These are phyloP conservation scores for Amauroascus niger DNA, from an alignment of 2,329 filamentous ascomycete species.

Conservation along the genomic window DNA sequence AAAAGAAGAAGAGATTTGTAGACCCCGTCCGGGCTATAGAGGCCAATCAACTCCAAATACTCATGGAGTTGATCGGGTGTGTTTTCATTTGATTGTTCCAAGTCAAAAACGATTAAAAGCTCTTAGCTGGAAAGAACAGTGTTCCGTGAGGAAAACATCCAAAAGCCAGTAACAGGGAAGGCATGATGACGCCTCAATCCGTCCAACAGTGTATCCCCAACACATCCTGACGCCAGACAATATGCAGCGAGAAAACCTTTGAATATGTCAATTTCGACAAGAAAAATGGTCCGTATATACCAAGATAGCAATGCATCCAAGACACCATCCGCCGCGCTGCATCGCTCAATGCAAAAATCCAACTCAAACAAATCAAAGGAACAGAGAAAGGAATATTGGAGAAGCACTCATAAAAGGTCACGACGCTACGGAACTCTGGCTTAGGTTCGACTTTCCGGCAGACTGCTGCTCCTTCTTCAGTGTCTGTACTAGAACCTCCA, in stretches of 20 bases:
- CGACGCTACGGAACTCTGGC: constrained; percentile 29
- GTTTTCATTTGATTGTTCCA: background rate
- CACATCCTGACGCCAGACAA: background rate
- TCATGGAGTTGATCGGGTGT: background rate
- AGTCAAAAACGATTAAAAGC: background rate
- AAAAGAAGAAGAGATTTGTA: background rate
- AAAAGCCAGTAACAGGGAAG: background rate
- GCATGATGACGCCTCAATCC: background rate
- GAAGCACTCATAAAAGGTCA: constrained; percentile 3
- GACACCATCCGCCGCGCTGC: too few species aligned
- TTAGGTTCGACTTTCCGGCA: constrained; percentile 27
- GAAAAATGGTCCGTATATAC: background rate
- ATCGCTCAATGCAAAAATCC: background rate
- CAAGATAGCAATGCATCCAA: background rate
- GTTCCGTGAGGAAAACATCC: background rate
- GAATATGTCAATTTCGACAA: background rate
- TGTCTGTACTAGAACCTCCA: constrained; percentile 54
- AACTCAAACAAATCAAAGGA: background rate
- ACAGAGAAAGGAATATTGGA: background rate
- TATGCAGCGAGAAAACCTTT: background rate
- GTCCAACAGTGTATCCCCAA: background rate
- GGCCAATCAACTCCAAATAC: background rate
- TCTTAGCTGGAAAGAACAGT: constrained; percentile 3
- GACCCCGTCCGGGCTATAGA: background rate
- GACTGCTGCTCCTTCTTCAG: constrained; percentile 36